Percentiles rank a stretch among this genome's conserved stretches.
phyloP scores from a whole-genome alignment of 306 rosid genomes.

The Prosopis cineraria region DNA sequence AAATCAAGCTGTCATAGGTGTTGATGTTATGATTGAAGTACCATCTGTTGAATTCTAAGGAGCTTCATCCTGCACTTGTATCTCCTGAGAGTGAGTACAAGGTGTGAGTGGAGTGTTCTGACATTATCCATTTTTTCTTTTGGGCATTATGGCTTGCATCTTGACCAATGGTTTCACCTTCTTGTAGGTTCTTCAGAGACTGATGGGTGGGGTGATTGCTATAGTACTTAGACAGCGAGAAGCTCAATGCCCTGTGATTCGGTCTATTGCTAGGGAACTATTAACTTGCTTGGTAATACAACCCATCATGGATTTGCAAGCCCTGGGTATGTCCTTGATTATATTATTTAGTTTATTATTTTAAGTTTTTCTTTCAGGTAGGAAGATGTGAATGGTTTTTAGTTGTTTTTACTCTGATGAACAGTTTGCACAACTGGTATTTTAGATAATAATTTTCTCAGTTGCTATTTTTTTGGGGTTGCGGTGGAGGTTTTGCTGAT shows the following conservation, averaged over 20 bases:
- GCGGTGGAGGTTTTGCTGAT: not conserved
- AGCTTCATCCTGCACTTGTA: slow-evolving; percentile 94
- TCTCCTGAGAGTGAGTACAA: slow-evolving; percentile 99
- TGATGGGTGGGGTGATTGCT: slow-evolving; percentile 82
- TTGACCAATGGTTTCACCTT: slow-evolving; percentile 41
- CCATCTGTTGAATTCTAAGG: slow-evolving; percentile 86
- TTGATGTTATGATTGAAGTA: slow-evolving; percentile 95
- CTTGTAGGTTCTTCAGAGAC: slow-evolving; percentile 78
- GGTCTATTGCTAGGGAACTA: slow-evolving; percentile 92
- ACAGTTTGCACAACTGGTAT: slow-evolving; percentile 18
- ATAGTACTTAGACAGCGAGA: slow-evolving; percentile 80
- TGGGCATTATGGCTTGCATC: slow-evolving; percentile 36
- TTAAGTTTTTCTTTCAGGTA: slow-evolving; percentile 29
- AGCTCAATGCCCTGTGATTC: slow-evolving; percentile 82
- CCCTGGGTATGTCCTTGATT: slow-evolving; percentile 75
- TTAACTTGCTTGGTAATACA: slow-evolving; percentile 86
- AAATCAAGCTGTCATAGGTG: slow-evolving; percentile 92
- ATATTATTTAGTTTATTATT: slow-evolving; percentile 23
- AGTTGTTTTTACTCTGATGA: slow-evolving; percentile 1
- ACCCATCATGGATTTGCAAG: slow-evolving; percentile 85
- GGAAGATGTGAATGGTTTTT: not conserved
- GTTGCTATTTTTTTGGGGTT: not conserved
- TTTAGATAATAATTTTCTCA: not conserved
- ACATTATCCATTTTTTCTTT: slow-evolving; percentile 35
- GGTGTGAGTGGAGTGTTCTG: slow-evolving; percentile 94